A percentile compares a stretch with the other conserved stretches of the same genome.
Conservation (phyloP, 2,329 filamentous ascomycete species). For the Ceratocystis harringtonii region DNA sequence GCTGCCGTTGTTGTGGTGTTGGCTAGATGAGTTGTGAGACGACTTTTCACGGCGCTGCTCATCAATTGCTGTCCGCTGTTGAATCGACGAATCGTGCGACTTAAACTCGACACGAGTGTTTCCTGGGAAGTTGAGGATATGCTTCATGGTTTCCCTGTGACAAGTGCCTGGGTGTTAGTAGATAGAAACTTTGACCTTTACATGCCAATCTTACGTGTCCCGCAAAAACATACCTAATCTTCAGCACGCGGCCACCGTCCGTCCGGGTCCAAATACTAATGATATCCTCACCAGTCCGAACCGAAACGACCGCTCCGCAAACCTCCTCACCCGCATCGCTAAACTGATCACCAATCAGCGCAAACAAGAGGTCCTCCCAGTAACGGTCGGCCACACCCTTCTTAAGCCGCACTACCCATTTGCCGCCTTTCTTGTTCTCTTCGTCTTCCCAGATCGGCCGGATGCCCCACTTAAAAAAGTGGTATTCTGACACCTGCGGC, state of each 20-base stretch:
- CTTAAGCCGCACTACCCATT: conserved; percentile 94
- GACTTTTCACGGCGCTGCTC: conserved; percentile 80
- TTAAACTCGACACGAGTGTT: conserved; percentile 93
- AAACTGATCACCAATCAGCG: conserved; percentile 88
- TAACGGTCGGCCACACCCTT: conserved; percentile 94
- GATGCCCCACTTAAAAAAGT: conserved; percentile 93
- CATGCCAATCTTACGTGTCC: neutral
- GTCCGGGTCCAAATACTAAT: conserved; percentile 95
- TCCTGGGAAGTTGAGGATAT: conserved; percentile 66
- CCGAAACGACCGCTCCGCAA: conserved; percentile 85
- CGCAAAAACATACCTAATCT: conserved; percentile 59
- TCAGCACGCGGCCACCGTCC: conserved; percentile 83
- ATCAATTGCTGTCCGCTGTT: conserved; percentile 77
- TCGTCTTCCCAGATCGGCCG: conserved; percentile 98
- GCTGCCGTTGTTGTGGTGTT: conserved; percentile 25
- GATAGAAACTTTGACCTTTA: too few relatives aligned
- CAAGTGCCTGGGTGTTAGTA: neutral
- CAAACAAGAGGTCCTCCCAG: conserved; percentile 87
- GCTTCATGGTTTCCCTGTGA: conserved; percentile 78
- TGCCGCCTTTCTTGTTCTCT: conserved; percentile 87
- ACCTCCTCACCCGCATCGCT: conserved; percentile 84
- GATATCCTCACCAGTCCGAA: conserved; percentile 90
- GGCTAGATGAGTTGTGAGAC: conserved; percentile 27
- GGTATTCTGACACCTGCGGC: conserved; percentile 90
- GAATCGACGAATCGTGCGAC: conserved; percentile 90